Evolutionary conservation across 2,329 filamentous ascomycete species (phyloP).

Genomic region (Neofusicoccum sp.): DNA sequence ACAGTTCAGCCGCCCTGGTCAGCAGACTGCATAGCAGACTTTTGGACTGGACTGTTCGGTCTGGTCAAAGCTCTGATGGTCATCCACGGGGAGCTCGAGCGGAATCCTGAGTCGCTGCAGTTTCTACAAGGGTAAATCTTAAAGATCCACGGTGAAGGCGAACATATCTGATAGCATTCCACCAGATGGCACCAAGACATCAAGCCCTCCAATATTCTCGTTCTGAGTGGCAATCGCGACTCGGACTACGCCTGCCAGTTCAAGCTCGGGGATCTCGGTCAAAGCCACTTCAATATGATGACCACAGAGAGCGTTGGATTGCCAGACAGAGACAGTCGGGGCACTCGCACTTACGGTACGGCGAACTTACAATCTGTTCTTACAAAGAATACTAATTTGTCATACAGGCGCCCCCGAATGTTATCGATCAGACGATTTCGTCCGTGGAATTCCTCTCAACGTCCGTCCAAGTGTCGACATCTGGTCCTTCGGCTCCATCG

Average conservation of each 20-base stretch:
- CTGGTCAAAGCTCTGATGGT: constrained; percentile 28
- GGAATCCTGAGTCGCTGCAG: too few relatives aligned
- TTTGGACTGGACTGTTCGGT: constrained; percentile 33
- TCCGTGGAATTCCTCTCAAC: neutral
- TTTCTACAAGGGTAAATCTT: neutral
- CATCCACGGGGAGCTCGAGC: constrained; percentile 24
- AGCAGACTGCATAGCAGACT: constrained; percentile 26
- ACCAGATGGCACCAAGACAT: constrained; percentile 44
- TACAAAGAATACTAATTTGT: neutral
- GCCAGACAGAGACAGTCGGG: constrained; percentile 23
- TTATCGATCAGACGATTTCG: constrained; percentile 19
- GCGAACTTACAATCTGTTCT: neutral
- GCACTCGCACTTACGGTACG: constrained; percentile 40
- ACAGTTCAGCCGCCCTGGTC: constrained; percentile 25
- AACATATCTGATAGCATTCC: neutral
- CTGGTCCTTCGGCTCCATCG: constrained; percentile 36
- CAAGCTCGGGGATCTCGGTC: constrained; percentile 41
- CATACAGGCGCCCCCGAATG: constrained; percentile 25
- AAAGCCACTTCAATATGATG: constrained; percentile 28
- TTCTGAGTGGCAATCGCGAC: constrained; percentile 18
- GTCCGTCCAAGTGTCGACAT: constrained; percentile 36
- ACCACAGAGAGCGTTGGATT: neutral
- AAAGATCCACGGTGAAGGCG: neutral
- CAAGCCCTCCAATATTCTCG: constrained; percentile 46
- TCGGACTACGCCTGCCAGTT: constrained; percentile 26